Evolutionary conservation across 2,329 filamentous ascomycete species (phyloP).

Genomic region (Lomentospora prolificans): DNA sequence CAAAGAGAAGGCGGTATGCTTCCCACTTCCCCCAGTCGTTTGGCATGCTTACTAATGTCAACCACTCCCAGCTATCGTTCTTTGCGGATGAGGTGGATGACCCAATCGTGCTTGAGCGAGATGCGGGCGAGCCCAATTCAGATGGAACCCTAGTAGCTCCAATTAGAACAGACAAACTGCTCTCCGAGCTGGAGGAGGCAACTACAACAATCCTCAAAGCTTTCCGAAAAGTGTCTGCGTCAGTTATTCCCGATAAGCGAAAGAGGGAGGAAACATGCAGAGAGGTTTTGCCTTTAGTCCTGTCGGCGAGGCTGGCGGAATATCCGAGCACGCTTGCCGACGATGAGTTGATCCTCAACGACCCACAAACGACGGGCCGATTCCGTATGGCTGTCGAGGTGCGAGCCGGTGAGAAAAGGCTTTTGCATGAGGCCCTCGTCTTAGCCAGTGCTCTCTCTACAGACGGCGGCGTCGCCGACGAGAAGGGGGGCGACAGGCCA

Average conservation of each 20-base stretch:
- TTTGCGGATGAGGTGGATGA: slow-evolving; percentile 60
- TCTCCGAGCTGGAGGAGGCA: slow-evolving; percentile 41
- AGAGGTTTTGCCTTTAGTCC: slow-evolving; percentile 26
- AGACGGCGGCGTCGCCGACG: slow-evolving; percentile 10
- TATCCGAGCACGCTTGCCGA: slow-evolving; percentile 30
- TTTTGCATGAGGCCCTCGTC: slow-evolving; percentile 45
- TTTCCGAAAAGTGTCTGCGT: slow-evolving; percentile 32
- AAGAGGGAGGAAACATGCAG: slow-evolving; percentile 36
- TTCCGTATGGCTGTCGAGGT: slow-evolving; percentile 55
- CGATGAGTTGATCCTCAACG: slow-evolving; percentile 30
- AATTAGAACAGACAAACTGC: slow-evolving; percentile 30
- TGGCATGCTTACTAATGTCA: neutral
- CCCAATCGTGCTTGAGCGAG: slow-evolving; percentile 57
- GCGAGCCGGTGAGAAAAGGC: slow-evolving; percentile 61
- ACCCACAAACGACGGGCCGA: slow-evolving; percentile 21
- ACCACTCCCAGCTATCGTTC: neutral
- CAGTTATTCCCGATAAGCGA: slow-evolving; percentile 36
- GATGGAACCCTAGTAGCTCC: slow-evolving; percentile 33
- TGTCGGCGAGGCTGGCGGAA: slow-evolving; percentile 27
- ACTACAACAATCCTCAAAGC: slow-evolving; percentile 40
- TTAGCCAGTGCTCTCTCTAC: slow-evolving; percentile 20
- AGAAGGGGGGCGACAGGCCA: slow-evolving; percentile 19
- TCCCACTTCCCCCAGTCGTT: neutral
- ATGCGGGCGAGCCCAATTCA: slow-evolving; percentile 39
- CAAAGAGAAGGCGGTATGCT: slow-evolving; percentile 30